phyloP scores from a whole-genome alignment of 2,329 filamentous ascomycete genomes.

The Onygenales sp. region DNA sequence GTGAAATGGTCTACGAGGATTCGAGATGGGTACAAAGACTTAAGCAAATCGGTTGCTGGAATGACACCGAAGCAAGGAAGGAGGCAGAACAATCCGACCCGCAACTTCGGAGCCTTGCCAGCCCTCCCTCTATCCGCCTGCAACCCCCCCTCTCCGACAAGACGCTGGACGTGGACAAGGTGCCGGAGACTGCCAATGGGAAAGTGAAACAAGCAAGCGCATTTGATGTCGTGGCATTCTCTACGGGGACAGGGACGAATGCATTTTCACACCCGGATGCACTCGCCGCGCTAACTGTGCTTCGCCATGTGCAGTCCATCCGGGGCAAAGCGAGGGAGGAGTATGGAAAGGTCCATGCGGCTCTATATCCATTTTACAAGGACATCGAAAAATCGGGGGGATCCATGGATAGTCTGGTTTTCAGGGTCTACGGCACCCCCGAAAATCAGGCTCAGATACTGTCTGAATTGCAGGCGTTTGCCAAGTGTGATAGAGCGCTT shows the following conservation, averaged over 20 bases:
- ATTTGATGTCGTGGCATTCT: constrained; percentile 66
- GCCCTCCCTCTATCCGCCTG: neutral
- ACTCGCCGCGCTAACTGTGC: constrained; percentile 55
- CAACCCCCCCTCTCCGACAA: neutral
- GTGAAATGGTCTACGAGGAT: constrained; percentile 98
- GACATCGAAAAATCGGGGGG: constrained; percentile 65
- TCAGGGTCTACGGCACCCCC: constrained; percentile 77
- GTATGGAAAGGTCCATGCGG: constrained; percentile 84
- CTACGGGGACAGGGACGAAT: constrained; percentile 24
- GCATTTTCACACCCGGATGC: constrained; percentile 42
- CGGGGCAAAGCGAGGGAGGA: constrained; percentile 79
- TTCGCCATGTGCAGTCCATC: constrained; percentile 65
- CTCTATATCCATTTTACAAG: constrained; percentile 77
- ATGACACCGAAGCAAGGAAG: constrained; percentile 74
- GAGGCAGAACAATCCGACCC: constrained; percentile 61
- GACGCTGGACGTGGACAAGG: neutral
- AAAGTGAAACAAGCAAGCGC: constrained; percentile 49
- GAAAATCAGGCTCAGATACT: constrained; percentile 87
- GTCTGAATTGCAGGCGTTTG: constrained; percentile 67
- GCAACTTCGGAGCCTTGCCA: constrained; percentile 1
- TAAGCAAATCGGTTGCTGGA: constrained; percentile 83
- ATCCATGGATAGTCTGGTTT: constrained; percentile 69
- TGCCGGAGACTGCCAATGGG: neutral
- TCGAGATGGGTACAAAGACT: constrained; percentile 85
- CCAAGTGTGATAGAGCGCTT: constrained; percentile 67